Evolutionary conservation across 768 basidiomycete species (phyloP).

Genomic region (Lenzites betulinus): DNA sequence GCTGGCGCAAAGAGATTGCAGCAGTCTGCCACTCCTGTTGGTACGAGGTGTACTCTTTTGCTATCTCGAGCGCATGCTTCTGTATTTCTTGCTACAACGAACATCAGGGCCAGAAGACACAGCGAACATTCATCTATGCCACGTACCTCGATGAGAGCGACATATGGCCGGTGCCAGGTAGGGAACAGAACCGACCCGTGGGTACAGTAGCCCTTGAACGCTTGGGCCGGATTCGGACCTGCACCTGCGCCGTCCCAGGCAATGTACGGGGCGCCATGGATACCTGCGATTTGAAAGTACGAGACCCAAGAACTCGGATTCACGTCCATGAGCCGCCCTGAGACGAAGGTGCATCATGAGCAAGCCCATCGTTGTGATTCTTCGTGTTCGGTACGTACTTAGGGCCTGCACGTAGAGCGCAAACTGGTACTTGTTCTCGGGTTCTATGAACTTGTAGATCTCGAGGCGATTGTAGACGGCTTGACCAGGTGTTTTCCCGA

Average conservation of each 20-base stretch:
- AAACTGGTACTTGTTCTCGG: conserved; percentile 43
- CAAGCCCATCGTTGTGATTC: too few species aligned
- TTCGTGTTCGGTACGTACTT: conserved; percentile 34
- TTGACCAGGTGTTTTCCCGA: background rate
- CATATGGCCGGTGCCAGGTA: conserved; percentile 56
- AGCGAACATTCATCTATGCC: background rate
- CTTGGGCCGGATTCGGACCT: conserved; percentile 23
- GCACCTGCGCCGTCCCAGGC: conserved; percentile 44
- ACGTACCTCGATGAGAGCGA: conserved; percentile 49
- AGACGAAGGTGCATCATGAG: background rate
- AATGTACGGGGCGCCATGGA: conserved; percentile 51
- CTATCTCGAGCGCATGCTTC: conserved; percentile 40
- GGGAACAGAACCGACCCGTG: conserved; percentile 56
- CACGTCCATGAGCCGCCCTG: too few species aligned
- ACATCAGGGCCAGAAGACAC: background rate
- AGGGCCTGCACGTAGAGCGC: conserved; percentile 53
- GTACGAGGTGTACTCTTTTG: conserved; percentile 37
- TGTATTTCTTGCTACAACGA: conserved; percentile 47
- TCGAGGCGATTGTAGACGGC: conserved; percentile 20
- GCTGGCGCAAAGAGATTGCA: conserved; percentile 39
- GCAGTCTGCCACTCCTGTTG: conserved; percentile 33
- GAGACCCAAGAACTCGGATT: background rate
- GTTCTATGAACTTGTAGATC: conserved; percentile 33
- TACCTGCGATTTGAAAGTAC: conserved; percentile 39
- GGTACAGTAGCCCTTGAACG: conserved; percentile 51